Conservation (phyloP, 1,284 basidiomycete genomes). For the Ganoderma lucidum region DNA sequence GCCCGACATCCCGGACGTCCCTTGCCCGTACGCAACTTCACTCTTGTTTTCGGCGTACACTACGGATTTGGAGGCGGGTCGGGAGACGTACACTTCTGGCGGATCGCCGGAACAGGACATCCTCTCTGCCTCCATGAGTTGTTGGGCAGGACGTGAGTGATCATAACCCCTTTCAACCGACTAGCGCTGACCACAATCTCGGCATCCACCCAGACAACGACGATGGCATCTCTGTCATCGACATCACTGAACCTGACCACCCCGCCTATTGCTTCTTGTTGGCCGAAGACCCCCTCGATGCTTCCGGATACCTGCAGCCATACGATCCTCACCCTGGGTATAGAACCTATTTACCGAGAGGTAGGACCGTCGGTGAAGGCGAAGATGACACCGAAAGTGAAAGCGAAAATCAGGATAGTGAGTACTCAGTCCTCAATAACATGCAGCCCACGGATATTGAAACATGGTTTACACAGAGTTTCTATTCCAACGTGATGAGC, state of each 20-base stretch:
- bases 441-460: background rate
- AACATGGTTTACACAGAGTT: background rate
- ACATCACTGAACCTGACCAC: slow-evolving; percentile 46
- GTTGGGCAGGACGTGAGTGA: slow-evolving; percentile 39
- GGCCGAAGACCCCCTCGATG: slow-evolving; percentile 36
- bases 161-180: background rate
- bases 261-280: slow-evolving; percentile 46
- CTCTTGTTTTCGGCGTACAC: slow-evolving; percentile 29
- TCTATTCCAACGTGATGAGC: background rate
- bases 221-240: slow-evolving; percentile 51
- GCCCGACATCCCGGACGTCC: slow-evolving; percentile 32
- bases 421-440: background rate
- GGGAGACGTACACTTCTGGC: slow-evolving; percentile 14
- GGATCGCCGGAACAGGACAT: slow-evolving; percentile 13
- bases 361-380: background rate
- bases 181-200: background rate
- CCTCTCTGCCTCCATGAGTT: slow-evolving; percentile 35
- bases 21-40: slow-evolving; percentile 43
- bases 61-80: slow-evolving; percentile 23
- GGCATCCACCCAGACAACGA: slow-evolving; percentile 44
- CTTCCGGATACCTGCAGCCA: slow-evolving; percentile 39
- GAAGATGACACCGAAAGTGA: background rate
- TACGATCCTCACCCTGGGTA: slow-evolving; percentile 35
- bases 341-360: background rate
- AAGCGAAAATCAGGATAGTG: background rate